Evolutionary conservation across 2,329 filamentous ascomycete genomes (phyloP).

Genomic region (Plenodomus lindquistii): DNA sequence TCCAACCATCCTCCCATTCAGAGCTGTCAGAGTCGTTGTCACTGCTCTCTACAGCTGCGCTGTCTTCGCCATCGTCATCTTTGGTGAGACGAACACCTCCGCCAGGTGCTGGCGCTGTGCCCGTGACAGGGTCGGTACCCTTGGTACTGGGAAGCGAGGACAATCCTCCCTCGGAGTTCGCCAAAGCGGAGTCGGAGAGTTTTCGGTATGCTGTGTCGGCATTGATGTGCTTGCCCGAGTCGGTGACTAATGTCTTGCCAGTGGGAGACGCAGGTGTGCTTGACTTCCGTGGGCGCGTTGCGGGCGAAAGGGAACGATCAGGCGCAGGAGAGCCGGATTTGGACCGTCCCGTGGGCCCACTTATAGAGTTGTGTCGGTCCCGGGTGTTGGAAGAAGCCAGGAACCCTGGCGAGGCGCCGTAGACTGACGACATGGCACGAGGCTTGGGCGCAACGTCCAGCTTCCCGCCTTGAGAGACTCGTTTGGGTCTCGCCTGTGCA

Average conservation of each 20-base stretch:
- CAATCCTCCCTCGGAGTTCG: constrained; percentile 65
- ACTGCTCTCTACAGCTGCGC: constrained; percentile 66
- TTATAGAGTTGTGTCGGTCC: constrained; percentile 46
- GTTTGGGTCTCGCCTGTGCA: constrained; percentile 46
- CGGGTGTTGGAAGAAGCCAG: constrained; percentile 22
- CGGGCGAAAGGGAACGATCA: constrained; percentile 43
- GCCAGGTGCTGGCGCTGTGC: constrained; percentile 51
- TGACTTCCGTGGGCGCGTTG: constrained; percentile 50
- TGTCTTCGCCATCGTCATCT: constrained; percentile 57
- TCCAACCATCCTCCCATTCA: constrained; percentile 65
- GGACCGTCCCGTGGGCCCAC: constrained; percentile 41
- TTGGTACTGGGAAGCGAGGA: constrained; percentile 61
- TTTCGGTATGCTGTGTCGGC: constrained; percentile 71
- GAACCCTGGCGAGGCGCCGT: constrained; percentile 33
- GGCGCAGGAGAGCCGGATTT: constrained; percentile 48
- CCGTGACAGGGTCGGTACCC: constrained; percentile 43
- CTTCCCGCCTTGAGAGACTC: constrained; percentile 49
- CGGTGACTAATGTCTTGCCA: constrained; percentile 56
- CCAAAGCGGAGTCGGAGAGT: constrained; percentile 71
- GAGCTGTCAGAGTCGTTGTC: constrained; percentile 65
- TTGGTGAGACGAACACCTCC: constrained; percentile 59
- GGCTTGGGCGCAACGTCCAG: constrained; percentile 39
- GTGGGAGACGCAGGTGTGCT: constrained; percentile 49
- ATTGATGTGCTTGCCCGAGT: constrained; percentile 66
- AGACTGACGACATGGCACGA: constrained; percentile 53